Evolutionary conservation across 371 early-diverging fungal genomes (phyloP), one percentile per base, ranked within the genome.

Genomic region (Phascolomyces articulosus): DNA sequence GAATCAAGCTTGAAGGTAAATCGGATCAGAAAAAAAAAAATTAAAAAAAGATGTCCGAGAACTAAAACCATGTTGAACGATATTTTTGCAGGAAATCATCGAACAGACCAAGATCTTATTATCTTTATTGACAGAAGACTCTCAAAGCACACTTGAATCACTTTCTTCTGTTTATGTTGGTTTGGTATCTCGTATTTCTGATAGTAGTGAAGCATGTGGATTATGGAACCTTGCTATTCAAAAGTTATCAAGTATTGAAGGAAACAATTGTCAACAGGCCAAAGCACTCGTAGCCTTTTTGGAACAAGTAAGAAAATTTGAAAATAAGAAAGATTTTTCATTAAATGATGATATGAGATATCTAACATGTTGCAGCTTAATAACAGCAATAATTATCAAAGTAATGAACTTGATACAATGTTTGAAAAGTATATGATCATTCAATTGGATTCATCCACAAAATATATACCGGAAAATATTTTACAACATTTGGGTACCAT

Each of bases 121-220:
- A 11, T 1, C 55, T 1, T 24, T 75, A n/a, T 62, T 75, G 40
- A 27, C 21, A 2, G 65, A 68, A 16, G 65, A 53, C 11, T 61
- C 66, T 10, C 66, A 70, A 40, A 57, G 55, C 7, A 40, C 66
- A 0, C 31, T 63, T 2, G 31, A 26, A 11, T 55, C 72, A 2
- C 44, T 77, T 6, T 40, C 64, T 0, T 65, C 67, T 1, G 63
- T 70, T 8, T 68, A 65, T 51, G 28, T 72, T 6, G 48, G 63
- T 1, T 24, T 68, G 23, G 23, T 78, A 8, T 15, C 60, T 13
- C 20, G 61, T 16, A 23, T 72, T 3, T 29, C 59, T 0, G 54
- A 65, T 31, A 57, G 26, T 23, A 16, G 28, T 6, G 60, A 59
- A 18, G 55, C 75, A 16, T 40, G 62, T 9, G 38, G 31, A 9